These are phyloP conservation scores for Allomyces macrogynus DNA, from an alignment of 192 early-diverging fungal genomes.

Conservation along the genomic window DNA sequence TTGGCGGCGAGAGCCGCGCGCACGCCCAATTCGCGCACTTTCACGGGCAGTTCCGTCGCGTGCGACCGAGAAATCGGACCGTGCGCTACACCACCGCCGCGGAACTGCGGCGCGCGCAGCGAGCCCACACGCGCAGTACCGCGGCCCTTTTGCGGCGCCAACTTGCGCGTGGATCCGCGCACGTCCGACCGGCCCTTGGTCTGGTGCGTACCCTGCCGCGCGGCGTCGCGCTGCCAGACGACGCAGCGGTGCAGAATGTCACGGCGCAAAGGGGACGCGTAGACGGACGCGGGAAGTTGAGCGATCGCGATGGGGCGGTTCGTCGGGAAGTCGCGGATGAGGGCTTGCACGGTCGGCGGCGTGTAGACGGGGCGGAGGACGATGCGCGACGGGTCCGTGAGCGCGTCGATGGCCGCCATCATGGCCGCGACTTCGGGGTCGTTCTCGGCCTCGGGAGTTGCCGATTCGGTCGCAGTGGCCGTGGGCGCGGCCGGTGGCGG, in stretches of 20 bases:
- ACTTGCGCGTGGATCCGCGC: conserved; percentile 59
- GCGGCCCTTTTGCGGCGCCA: conserved; percentile 77
- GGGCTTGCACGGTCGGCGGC: conserved; percentile 40
- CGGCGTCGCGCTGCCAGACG: conserved; percentile 63
- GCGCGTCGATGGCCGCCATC: no score
- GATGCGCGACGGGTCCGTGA: no score
- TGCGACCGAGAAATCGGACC: conserved; percentile 80
- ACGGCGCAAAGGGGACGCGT: conserved; percentile 45
- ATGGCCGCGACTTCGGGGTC: no score
- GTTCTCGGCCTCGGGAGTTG: no score
- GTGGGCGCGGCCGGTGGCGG: no score
- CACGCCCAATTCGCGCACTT: conserved; percentile 69
- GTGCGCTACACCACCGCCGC: conserved; percentile 72
- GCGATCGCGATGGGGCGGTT: conserved; percentile 49
- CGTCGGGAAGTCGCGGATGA: conserved; percentile 51
- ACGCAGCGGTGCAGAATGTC: conserved; percentile 73
- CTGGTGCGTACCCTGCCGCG: conserved; percentile 63
- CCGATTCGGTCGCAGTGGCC: no score
- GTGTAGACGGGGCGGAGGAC: background rate
- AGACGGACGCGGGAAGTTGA: conserved; percentile 48
- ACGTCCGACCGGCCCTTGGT: conserved; percentile 66
- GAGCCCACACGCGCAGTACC: conserved; percentile 79
- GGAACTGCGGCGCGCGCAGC: conserved; percentile 61
- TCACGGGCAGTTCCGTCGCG: conserved; percentile 57
- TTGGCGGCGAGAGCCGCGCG: conserved; percentile 71